Conservation (phyloP, 73 alveolate genomes). For the Durusdinium trenchii region DNA sequence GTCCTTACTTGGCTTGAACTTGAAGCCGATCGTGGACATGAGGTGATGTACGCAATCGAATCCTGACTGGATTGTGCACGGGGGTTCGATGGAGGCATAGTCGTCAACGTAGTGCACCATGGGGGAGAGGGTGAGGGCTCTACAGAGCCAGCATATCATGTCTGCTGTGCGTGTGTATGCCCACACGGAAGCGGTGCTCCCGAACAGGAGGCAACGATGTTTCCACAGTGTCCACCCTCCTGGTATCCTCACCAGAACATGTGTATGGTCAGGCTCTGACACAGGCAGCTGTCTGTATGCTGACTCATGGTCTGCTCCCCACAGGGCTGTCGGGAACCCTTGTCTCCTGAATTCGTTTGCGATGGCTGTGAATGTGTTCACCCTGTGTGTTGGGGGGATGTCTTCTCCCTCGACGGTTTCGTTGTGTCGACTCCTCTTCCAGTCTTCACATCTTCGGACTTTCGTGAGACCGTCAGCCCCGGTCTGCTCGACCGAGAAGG, state of each 20-base stretch:
- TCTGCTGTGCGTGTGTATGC: background rate
- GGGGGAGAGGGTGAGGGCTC: background rate
- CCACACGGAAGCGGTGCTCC: background rate
- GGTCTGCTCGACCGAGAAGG: slow-evolving; percentile 30
- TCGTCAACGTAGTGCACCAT: background rate
- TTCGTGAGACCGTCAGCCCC: background rate
- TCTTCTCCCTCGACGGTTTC: background rate
- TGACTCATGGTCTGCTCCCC: slow-evolving; percentile 35
- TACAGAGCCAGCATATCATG: background rate
- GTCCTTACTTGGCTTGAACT: background rate
- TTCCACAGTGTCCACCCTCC: background rate
- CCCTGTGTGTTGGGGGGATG: background rate
- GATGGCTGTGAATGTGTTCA: background rate
- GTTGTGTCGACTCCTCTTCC: slow-evolving; percentile 45
- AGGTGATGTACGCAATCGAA: background rate
- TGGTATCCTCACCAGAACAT: background rate
- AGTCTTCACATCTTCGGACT: slow-evolving; percentile 12
- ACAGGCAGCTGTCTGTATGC: background rate
- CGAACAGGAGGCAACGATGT: background rate
- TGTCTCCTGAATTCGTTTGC: too few relatives aligned
- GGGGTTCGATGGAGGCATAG: background rate
- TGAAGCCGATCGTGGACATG: background rate
- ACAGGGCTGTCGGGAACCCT: too few relatives aligned
- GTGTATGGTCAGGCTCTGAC: background rate
- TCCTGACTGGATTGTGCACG: background rate